Percentiles rank a stretch among this genome's conserved stretches.
Conservation (phyloP, 2,329 filamentous ascomycete species). For the Hypoxylon sp. region DNA sequence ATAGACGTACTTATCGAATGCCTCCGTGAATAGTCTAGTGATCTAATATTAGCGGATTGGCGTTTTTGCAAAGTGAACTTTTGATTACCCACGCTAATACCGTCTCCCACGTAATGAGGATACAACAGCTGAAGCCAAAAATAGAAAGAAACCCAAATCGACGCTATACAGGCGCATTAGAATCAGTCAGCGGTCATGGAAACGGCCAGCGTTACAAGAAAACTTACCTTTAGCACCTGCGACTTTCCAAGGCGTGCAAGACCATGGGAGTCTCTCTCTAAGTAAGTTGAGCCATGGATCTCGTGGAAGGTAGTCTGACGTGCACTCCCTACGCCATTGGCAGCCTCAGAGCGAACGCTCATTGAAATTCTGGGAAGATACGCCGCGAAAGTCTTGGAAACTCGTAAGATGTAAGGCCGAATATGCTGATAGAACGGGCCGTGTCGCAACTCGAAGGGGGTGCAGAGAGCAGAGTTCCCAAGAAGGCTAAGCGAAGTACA, state of each 20-base stretch:
- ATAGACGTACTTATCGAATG: conserved; percentile 4
- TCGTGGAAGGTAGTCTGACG: conserved; percentile 24
- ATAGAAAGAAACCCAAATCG: conserved; percentile 36
- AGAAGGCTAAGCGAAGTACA: too few species aligned
- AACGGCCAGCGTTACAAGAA: neutral
- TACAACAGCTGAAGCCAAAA: conserved; percentile 35
- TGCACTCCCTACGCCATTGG: conserved; percentile 1
- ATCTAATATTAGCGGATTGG: neutral
- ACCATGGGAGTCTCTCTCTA: conserved; percentile 29
- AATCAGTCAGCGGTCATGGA: neutral
- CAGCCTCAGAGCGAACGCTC: neutral
- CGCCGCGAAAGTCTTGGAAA: neutral
- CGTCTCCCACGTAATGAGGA: conserved; percentile 35
- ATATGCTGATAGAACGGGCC: too few species aligned
- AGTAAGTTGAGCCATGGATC: conserved; percentile 36
- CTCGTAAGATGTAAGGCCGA: too few species aligned
- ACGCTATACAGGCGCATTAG: conserved; percentile 21
- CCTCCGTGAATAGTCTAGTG: neutral
- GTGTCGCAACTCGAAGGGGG: too few species aligned
- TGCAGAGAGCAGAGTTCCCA: too few species aligned
- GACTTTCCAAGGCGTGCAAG: conserved; percentile 35
- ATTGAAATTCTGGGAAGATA: neutral
- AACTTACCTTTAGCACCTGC: conserved; percentile 32
- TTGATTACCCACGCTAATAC: conserved; percentile 25
- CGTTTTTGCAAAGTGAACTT: neutral